phyloP scores from a whole-genome alignment of 495 filamentous ascomycete species.

The Talaromyces nanjingensis region DNA sequence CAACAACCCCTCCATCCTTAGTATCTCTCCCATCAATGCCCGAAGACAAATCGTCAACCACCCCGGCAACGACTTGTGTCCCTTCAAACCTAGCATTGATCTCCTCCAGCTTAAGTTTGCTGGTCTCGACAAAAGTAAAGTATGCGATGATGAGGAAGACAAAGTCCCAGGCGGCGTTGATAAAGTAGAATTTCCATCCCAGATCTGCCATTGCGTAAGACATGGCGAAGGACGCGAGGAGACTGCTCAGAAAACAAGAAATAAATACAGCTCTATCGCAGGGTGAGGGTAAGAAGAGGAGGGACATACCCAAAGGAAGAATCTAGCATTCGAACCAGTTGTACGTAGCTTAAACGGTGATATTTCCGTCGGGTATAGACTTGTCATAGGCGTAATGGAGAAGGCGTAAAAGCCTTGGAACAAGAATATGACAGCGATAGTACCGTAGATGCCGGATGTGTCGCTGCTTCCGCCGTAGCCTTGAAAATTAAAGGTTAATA shows the following conservation, averaged over 20 bases:
- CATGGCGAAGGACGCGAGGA: conserved; percentile 53
- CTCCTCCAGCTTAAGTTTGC: conserved; percentile 61
- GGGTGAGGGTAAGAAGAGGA: background rate
- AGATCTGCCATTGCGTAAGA: conserved; percentile 40
- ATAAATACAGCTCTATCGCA: too few species aligned
- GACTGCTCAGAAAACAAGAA: conserved; percentile 26
- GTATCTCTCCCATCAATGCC: too few species aligned
- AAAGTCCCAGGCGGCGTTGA: conserved; percentile 27
- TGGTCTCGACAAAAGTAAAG: conserved; percentile 63
- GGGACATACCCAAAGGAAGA: background rate
- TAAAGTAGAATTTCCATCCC: conserved; percentile 53
- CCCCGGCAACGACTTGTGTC: too few species aligned
- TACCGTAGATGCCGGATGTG: conserved; percentile 39
- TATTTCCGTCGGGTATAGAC: conserved; percentile 62
- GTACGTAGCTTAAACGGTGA: conserved; percentile 52
- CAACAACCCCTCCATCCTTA: too few species aligned
- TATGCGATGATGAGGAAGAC: conserved; percentile 49
- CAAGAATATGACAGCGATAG: conserved; percentile 60
- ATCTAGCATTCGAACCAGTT: conserved; percentile 36
- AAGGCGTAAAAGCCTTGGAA: conserved; percentile 58
- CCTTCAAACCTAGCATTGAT: conserved; percentile 28
- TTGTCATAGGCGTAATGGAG: conserved; percentile 61
- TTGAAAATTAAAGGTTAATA: background rate
- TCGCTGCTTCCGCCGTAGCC: conserved; percentile 8
- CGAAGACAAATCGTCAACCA: too few species aligned